phyloP scores from a whole-genome alignment of 78 protist genomes.

The Chrysochromulina parva region DNA sequence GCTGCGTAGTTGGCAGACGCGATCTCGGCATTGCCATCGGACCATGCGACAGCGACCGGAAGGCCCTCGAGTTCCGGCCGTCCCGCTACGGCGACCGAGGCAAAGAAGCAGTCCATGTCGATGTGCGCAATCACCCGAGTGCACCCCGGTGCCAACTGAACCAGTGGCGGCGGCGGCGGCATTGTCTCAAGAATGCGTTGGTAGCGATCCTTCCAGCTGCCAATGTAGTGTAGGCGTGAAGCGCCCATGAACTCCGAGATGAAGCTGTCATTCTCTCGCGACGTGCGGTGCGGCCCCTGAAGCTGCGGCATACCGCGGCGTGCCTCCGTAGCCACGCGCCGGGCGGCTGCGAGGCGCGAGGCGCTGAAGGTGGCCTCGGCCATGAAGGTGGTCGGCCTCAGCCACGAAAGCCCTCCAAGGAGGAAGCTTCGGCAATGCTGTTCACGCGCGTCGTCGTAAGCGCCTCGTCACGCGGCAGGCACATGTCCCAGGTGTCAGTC shows the following conservation, averaged over 20 bases:
- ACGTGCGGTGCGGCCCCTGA: neutral
- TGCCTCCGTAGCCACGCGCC: neutral
- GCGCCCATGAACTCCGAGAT: neutral
- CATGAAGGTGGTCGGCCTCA: too few species aligned
- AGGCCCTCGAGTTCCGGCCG: neutral
- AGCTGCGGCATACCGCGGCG: neutral
- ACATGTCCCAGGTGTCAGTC: too few species aligned
- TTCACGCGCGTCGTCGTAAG: too few species aligned
- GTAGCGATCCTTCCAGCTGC: conserved; percentile 27
- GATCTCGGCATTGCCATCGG: neutral
- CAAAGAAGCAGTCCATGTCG: conserved; percentile 56
- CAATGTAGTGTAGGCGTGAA: conserved; percentile 37
- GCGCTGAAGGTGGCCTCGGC: neutral
- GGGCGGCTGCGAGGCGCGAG: neutral
- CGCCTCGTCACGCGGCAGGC: too few species aligned
- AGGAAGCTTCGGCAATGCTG: too few species aligned
- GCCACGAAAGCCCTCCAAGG: too few species aligned
- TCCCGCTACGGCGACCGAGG: conserved; percentile 29
- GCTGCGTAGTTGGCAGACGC: conserved; percentile 22
- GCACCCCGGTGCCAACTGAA: neutral
- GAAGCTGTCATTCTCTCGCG: neutral
- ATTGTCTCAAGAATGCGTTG: neutral
- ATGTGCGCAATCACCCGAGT: conserved; percentile 5
- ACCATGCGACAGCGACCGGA: conserved; percentile 40
- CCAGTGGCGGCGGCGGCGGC: conserved; percentile 21